phyloP scores from a whole-genome alignment of 345 rosid species.

The Viola odorata region DNA sequence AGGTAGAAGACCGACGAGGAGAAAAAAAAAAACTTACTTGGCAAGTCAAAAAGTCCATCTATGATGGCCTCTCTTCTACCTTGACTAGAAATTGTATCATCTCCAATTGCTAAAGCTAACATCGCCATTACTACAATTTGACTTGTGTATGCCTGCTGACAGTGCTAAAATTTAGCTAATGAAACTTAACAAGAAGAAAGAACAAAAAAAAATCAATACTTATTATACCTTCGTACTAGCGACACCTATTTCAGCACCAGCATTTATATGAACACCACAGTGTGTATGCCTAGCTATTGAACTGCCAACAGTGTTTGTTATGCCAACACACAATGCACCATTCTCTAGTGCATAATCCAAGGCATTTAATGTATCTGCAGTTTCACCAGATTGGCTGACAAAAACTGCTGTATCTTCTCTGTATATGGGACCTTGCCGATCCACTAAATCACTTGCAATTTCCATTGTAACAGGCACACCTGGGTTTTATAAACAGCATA shows the following conservation, averaged over 20 bases:
- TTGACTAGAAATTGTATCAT: conserved; percentile 75
- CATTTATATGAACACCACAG: conserved; percentile 90
- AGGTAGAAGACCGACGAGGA: neutral
- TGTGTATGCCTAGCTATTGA: conserved; percentile 85
- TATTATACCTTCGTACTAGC: conserved; percentile 86
- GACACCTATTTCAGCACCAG: conserved; percentile 95
- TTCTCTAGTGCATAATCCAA: conserved; percentile 76
- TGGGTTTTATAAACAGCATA: conserved; percentile 14
- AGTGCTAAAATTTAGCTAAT: conserved; percentile 7
- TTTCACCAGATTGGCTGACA: conserved; percentile 99
- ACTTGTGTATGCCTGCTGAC: conserved; percentile 85
- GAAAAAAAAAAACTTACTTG: conserved; percentile 45
- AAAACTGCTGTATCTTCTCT: conserved; percentile 96
- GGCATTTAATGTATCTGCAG: conserved; percentile 87
- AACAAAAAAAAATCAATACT: neutral
- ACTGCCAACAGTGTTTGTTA: conserved; percentile 95
- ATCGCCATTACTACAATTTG: conserved; percentile 96
- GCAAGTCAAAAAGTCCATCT: conserved; percentile 83
- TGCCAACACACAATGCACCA: conserved; percentile 95
- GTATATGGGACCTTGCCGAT: conserved; percentile 91
- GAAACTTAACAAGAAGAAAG: neutral
- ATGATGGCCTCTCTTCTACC: conserved; percentile 78
- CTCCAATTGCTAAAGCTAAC: conserved; percentile 91
- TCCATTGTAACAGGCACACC: conserved; percentile 98
- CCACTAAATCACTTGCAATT: conserved; percentile 93